phyloP scores from a whole-genome alignment of 306 rosid genomes.

The Abrus precatorius region DNA sequence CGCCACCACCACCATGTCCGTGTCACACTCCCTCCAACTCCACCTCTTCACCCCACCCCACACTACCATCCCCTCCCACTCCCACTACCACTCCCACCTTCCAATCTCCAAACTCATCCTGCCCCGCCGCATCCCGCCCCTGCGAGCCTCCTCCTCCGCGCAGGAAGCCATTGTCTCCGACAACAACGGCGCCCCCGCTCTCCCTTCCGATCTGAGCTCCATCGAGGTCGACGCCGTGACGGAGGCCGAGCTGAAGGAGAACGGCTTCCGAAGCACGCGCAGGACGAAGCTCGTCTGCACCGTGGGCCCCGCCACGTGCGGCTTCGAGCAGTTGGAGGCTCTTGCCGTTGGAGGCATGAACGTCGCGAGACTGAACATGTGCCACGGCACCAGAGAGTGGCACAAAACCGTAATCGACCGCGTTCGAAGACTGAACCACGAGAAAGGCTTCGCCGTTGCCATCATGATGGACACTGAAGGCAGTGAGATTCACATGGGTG shows the following conservation, averaged over 20 bases:
- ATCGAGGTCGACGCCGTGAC: constrained; percentile 92
- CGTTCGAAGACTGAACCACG: constrained; percentile 82
- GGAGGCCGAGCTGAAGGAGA: constrained; percentile 82
- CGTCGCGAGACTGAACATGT: constrained; percentile 93
- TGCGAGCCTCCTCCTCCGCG: constrained; percentile 38
- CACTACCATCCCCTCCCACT: constrained; percentile 46
- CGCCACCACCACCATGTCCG: constrained; percentile 61
- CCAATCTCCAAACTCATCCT: constrained; percentile 37
- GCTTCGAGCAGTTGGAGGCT: constrained; percentile 90
- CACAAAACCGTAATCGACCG: constrained; percentile 77
- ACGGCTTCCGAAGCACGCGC: constrained; percentile 91
- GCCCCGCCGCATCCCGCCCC: constrained; percentile 35
- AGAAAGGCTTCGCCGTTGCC: constrained; percentile 95
- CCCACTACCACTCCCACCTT: constrained; percentile 35
- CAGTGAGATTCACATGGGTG: constrained; percentile 99
- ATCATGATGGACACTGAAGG: constrained; percentile 99
- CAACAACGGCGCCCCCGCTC: constrained; percentile 46
- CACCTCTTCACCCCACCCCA: constrained; percentile 60
- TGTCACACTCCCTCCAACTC: constrained; percentile 74
- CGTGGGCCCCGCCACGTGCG: constrained; percentile 87
- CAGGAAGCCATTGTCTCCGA: constrained; percentile 4
- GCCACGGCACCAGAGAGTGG: constrained; percentile 96
- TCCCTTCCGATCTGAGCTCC: constrained; percentile 62
- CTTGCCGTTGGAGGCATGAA: constrained; percentile 98
- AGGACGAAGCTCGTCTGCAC: constrained; percentile 89